Evolutionary conservation across 768 basidiomycete genomes (phyloP).

Genomic region (Basidioascus undulatus): DNA sequence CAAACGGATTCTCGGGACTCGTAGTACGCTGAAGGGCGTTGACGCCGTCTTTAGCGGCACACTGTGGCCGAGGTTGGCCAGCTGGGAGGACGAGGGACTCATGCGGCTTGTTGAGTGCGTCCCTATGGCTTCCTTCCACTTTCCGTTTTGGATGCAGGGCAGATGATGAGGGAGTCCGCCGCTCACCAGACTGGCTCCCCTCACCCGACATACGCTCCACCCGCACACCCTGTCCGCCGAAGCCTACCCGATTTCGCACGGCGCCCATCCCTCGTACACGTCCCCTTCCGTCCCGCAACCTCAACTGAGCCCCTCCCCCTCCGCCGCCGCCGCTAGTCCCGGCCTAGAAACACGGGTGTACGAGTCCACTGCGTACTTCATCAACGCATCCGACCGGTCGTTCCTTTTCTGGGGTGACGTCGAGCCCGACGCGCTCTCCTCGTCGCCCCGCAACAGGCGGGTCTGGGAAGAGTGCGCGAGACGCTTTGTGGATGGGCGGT

Average conservation of each 20-base stretch:
- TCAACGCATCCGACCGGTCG: conserved; percentile 34
- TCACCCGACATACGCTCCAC: conserved; percentile 33
- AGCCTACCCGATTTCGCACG: too few species aligned
- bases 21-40: conserved; percentile 38
- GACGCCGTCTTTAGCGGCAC: conserved; percentile 47
- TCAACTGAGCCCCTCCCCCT: conserved; percentile 1
- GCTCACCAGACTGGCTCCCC: conserved; percentile 26
- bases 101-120: conserved; percentile 41
- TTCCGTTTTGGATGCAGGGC: background rate
- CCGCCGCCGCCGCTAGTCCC: too few species aligned
- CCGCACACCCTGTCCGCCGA: conserved; percentile 35
- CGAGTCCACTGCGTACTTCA: conserved; percentile 60
- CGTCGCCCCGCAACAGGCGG: conserved; percentile 33
- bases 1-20: conserved; percentile 37
- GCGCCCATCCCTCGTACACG: too few species aligned
- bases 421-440: conserved; percentile 47
- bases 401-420: conserved; percentile 85
- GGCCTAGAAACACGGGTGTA: conserved; percentile 34
- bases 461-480: too few species aligned
- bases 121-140: conserved; percentile 15
- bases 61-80: conserved; percentile 61
- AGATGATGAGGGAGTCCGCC: background rate
- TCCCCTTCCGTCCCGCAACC: too few species aligned
- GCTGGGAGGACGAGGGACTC: conserved; percentile 34
- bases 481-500: too few species aligned